Percentiles rank a stretch among this genome's conserved stretches.
Conservation (phyloP, 306 rosid species). For the Castanea mollissima region DNA sequence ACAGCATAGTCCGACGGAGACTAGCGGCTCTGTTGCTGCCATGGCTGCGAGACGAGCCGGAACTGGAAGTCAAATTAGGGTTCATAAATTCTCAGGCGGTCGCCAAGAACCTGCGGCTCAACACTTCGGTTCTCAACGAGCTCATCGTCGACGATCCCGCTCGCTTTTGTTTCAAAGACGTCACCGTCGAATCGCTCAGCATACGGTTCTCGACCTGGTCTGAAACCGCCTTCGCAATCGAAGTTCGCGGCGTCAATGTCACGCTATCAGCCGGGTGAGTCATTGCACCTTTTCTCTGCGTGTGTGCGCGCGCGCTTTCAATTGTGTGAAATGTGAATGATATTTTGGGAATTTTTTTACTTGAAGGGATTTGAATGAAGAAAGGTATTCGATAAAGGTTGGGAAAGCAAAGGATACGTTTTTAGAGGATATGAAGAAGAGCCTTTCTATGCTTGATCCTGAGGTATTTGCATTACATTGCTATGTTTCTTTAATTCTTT, state of each 20-base stretch:
- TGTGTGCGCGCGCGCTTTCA: neutral
- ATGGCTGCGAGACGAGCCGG: constrained; percentile 70
- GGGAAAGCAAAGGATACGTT: constrained; percentile 29
- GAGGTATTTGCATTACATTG: constrained; percentile 50
- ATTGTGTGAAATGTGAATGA: constrained; percentile 5
- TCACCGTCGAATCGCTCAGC: constrained; percentile 49
- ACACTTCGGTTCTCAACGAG: constrained; percentile 47
- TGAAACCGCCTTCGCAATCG: constrained; percentile 55
- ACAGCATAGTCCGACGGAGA: constrained; percentile 46
- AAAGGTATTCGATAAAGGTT: constrained; percentile 22
- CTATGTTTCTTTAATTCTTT: too few species aligned
- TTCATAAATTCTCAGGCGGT: constrained; percentile 47
- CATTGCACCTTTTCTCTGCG: neutral
- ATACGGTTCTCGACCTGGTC: constrained; percentile 70
- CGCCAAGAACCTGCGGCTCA: constrained; percentile 51
- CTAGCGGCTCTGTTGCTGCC: constrained; percentile 69
- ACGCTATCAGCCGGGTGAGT: constrained; percentile 50
- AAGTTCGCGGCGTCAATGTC: constrained; percentile 57
- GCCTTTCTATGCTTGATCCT: constrained; percentile 72
- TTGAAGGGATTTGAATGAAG: constrained; percentile 52
- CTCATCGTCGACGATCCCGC: constrained; percentile 54
- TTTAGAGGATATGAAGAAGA: constrained; percentile 46
- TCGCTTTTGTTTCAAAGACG: constrained; percentile 44
- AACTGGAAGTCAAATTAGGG: constrained; percentile 59
- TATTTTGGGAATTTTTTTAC: constrained; percentile 15